Conservation (phyloP, 495 filamentous ascomycete genomes). For the Hypoxylon subgilvum region DNA sequence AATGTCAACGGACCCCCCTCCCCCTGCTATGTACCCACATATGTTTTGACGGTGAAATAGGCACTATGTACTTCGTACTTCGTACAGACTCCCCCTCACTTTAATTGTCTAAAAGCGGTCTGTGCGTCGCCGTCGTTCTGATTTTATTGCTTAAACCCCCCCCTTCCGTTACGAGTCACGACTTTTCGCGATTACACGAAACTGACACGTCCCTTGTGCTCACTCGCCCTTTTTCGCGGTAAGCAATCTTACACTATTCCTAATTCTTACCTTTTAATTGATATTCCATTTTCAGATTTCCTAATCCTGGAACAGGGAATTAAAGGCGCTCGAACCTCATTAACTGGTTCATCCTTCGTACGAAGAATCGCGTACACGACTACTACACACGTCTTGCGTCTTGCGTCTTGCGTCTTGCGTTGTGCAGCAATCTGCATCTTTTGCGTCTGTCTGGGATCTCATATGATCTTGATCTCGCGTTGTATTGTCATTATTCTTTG, state of each 20-base stretch:
- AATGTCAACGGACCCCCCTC: no score
- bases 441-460: slow-evolving; percentile 61
- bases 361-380: no score
- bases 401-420: slow-evolving; percentile 48
- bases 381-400: no score
- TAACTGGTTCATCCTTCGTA: no score
- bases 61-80: no score
- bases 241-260: slow-evolving; percentile 40
- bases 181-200: slow-evolving; percentile 43
- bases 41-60: no score
- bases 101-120: slow-evolving; percentile 26
- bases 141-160: slow-evolving; percentile 5
- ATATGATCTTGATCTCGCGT: slow-evolving; percentile 58
- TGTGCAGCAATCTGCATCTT: no score
- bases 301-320: slow-evolving; percentile 40
- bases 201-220: slow-evolving; percentile 44
- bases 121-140: slow-evolving; percentile 16
- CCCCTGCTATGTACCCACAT: no score
- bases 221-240: slow-evolving; percentile 30
- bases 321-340: no score
- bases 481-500: neutral
- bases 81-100: slow-evolving; percentile 17
- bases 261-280: slow-evolving; percentile 48
- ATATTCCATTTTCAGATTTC: slow-evolving; percentile 35
- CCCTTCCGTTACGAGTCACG: slow-evolving; percentile 33